Evolutionary conservation across 179 eudicot genomes (phyloP), one percentile per base, ranked within the genome.

Genomic region (Silene vulgaris): DNA sequence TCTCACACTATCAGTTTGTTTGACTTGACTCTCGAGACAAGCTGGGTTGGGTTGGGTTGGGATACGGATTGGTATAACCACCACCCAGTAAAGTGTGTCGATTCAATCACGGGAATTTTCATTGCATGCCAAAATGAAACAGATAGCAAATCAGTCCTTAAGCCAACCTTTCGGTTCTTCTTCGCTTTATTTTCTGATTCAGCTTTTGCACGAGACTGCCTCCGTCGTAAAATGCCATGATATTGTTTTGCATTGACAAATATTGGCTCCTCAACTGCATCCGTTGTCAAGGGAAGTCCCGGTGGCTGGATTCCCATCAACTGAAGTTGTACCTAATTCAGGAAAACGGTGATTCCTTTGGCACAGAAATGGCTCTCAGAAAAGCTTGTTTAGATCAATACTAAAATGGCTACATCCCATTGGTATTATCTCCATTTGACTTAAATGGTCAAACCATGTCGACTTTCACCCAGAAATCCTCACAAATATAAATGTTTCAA

Each of bases 171-270:
- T 77, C 89, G 80, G 60, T 83, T 65, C 78, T 85, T 90, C 65
- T 78, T 54, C 69, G 75, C 75, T 80, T 87, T 91, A 59, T 84
- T 88, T 81, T 87, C 93, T 52, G 87, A 80, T 83, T 91, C 97
- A 69, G 96, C 95, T 86, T 87, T 91, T n/a, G 92, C 95, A 74
- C 96, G 94, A 69, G 92, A 91, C 77, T 90, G 96, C 57, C 97
- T 88, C 37, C 97, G 92, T 69, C 97, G 76, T 80, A 91, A 75
- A 74, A 91, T 91, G 76, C 97, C 96, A 82, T 89, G 97, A 81
- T 91, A 91, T 74, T 91, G 97, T 79, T 91, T 91, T 8, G 97
- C 95, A 83, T 91, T 91, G 59, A 91, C 97, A 84, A 90, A 91
- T 6, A 90, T 90, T 69, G 93, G 96, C 82, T 91, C 97, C 83